Conservation (phyloP, 2,329 filamentous ascomycete genomes). For the Trichoderma breve region DNA sequence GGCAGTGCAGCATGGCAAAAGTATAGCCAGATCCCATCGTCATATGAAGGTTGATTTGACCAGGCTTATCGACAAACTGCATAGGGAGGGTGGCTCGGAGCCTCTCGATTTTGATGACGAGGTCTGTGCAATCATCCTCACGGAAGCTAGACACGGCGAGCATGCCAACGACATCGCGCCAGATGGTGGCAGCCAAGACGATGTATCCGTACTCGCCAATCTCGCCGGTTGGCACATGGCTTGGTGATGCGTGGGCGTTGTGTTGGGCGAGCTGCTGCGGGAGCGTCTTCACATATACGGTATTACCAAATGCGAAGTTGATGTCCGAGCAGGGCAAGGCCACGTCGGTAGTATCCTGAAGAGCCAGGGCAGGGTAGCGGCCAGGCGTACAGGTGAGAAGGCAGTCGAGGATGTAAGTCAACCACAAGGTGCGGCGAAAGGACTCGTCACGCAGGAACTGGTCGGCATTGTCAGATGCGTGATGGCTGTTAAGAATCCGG, state of each 20-base stretch:
- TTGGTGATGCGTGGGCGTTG: slow-evolving; percentile 31
- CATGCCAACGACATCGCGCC: slow-evolving; percentile 62
- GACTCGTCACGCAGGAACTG: slow-evolving; percentile 61
- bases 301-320: slow-evolving; percentile 62
- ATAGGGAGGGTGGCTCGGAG: slow-evolving; percentile 55
- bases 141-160: slow-evolving; percentile 53
- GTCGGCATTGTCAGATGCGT: slow-evolving; percentile 50
- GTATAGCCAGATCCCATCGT: slow-evolving; percentile 64
- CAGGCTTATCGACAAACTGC: slow-evolving; percentile 60
- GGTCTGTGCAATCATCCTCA: slow-evolving; percentile 50
- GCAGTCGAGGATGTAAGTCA: slow-evolving; percentile 62
- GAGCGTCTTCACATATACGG: slow-evolving; percentile 58
- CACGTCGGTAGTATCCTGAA: slow-evolving; percentile 54
- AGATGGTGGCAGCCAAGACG: slow-evolving; percentile 58
- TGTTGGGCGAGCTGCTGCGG: slow-evolving; percentile 39
- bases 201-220: slow-evolving; percentile 63
- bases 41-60: slow-evolving; percentile 61
- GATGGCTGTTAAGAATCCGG: slow-evolving; percentile 56
- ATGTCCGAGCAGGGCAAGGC: slow-evolving; percentile 60
- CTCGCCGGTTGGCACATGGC: slow-evolving; percentile 45
- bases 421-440: slow-evolving; percentile 60
- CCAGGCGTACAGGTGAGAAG: slow-evolving; percentile 61
- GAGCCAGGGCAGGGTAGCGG: slow-evolving; percentile 55
- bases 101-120: slow-evolving; percentile 55
- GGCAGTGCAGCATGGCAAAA: slow-evolving; percentile 61